Conservation (phyloP, 1,284 basidiomycete species). For the Waitea zeae region DNA sequence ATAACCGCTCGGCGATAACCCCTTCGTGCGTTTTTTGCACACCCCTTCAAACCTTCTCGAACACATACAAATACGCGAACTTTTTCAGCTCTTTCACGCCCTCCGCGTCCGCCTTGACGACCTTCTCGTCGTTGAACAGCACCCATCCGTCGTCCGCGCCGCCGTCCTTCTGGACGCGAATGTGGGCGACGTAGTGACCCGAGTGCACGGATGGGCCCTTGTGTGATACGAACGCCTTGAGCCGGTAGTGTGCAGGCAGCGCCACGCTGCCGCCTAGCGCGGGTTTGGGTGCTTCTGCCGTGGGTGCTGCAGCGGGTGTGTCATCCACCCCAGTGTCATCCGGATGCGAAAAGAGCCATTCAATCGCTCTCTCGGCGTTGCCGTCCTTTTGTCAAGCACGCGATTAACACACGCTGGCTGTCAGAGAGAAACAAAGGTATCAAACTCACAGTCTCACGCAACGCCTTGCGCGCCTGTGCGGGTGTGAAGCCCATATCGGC, state of each 20-base stretch:
- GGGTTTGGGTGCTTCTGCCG: constrained; percentile 10
- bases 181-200: constrained; percentile 86
- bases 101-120: constrained; percentile 69
- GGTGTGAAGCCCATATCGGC: constrained; percentile 87
- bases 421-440: neutral
- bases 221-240: constrained; percentile 93
- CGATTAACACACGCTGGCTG: too few species aligned
- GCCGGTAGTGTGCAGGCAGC: constrained; percentile 63
- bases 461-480: constrained; percentile 76
- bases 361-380: constrained; percentile 74
- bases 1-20: too few species aligned
- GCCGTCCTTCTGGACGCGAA: constrained; percentile 31
- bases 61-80: constrained; percentile 81
- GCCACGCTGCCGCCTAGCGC: constrained; percentile 27
- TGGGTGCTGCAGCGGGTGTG: constrained; percentile 11
- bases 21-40: constrained; percentile 1
- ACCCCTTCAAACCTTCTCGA: constrained; percentile 41
- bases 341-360: constrained; percentile 95
- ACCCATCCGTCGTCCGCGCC: too few species aligned
- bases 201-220: constrained; percentile 92
- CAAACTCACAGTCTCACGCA: constrained; percentile 66
- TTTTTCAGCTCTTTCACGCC: constrained; percentile 58
- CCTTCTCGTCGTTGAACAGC: constrained; percentile 93
- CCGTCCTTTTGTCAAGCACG: constrained; percentile 29
- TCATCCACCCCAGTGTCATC: constrained; percentile 67